A percentile compares a stretch with the other conserved stretches of the same genome.
Evolutionary conservation across 1,139 yeast species (phyloP).

Genomic region (Wickerhamomyces sp.): DNA sequence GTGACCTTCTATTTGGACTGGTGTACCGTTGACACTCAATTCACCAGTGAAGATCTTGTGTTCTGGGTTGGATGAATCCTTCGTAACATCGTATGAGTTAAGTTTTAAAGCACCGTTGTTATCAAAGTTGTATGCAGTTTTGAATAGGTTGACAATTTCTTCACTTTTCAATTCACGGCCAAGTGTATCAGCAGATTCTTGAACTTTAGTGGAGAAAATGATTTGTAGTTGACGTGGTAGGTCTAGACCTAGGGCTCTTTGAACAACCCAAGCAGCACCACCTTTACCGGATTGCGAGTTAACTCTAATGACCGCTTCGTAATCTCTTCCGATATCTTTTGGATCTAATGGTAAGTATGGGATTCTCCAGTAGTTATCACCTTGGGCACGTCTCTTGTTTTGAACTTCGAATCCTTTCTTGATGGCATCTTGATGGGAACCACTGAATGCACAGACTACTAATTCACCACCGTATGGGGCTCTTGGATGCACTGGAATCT

Average conservation of each 20-base stretch:
- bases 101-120: conserved; percentile 44
- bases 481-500: conserved; percentile 88
- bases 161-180: conserved; percentile 80
- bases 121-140: conserved; percentile 62
- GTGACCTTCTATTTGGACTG: conserved; percentile 51
- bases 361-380: conserved; percentile 63
- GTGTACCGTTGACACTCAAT: conserved; percentile 41
- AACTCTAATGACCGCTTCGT: conserved; percentile 96
- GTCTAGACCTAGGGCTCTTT: conserved; percentile 83
- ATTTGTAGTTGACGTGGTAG: conserved; percentile 91
- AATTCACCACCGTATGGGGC: conserved; percentile 97
- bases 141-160: conserved; percentile 77
- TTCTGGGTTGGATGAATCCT: conserved; percentile 35
- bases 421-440: conserved; percentile 97
- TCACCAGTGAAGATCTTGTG: conserved; percentile 48
- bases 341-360: conserved; percentile 98
- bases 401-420: conserved; percentile 84
- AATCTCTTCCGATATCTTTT: conserved; percentile 90
- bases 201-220: conserved; percentile 82
- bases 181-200: conserved; percentile 69
- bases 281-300: conserved; percentile 98
- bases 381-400: conserved; percentile 42
- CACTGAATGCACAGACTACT: conserved; percentile 94
- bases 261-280: conserved; percentile 96
- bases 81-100: conserved; percentile 43